Evolutionary conservation across 1,139 yeast species (phyloP).

Genomic region (Suhomyces wounanorum): DNA sequence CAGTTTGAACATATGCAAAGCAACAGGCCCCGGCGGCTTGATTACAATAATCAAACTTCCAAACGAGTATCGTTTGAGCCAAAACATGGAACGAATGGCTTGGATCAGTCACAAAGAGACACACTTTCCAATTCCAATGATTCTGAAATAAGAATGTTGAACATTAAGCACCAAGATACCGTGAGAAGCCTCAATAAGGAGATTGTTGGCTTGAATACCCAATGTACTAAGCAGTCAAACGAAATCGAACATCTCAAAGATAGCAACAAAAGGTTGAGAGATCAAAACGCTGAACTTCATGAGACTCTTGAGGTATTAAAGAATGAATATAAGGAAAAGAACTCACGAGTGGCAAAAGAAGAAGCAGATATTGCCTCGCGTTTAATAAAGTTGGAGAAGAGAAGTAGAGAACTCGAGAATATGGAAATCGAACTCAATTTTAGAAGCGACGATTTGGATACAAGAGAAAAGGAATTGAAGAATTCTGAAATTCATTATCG

Average conservation of each 20-base stretch:
- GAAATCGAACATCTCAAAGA: not conserved
- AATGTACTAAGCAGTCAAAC: not conserved
- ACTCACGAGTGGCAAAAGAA: not conserved
- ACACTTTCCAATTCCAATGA: not conserved
- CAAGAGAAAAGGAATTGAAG: conserved; percentile 11
- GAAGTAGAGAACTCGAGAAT: conserved; percentile 8
- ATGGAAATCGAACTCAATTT: conserved; percentile 11
- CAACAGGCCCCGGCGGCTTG: not conserved
- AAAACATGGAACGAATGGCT: not conserved
- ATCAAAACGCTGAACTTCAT: not conserved
- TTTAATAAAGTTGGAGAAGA: conserved; percentile 3
- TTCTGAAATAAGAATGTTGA: not conserved
- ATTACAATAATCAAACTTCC: not conserved
- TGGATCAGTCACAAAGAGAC: no score
- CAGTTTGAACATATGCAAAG: conserved; percentile 1
- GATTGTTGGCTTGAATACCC: not conserved
- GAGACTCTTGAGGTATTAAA: not conserved
- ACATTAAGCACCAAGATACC: not conserved
- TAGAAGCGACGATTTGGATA: conserved; percentile 9
- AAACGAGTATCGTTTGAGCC: not conserved
- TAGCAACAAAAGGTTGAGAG: not conserved
- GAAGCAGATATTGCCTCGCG: not conserved
- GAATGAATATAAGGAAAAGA: not conserved
- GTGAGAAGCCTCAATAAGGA: not conserved
- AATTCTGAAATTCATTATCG: conserved; percentile 3